Conservation (phyloP, 768 basidiomycete genomes). For the Amanita muscaria region DNA sequence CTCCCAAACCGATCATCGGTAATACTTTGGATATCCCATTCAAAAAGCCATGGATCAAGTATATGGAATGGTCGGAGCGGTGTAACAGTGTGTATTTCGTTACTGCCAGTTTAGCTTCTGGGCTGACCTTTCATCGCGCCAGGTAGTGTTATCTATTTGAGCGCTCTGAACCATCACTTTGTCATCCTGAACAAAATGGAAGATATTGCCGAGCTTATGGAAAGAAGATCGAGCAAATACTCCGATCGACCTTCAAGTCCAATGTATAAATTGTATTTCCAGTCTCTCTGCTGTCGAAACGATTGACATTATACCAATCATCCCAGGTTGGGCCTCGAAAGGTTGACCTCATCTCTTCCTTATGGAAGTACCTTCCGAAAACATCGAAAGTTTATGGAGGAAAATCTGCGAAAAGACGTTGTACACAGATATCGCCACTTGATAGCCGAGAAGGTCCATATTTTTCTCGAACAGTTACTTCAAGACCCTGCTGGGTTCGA, state of each 20-base stretch:
- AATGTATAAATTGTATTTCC: background rate
- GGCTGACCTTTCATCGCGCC: background rate
- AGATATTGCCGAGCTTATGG: background rate
- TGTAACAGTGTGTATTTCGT: background rate
- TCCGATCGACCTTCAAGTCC: background rate
- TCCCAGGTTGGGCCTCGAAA: background rate
- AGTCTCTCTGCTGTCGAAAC: no score
- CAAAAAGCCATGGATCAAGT: slow-evolving; percentile 2
- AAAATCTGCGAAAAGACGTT: background rate
- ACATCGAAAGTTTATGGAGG: background rate
- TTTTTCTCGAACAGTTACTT: background rate
- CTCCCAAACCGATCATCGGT: background rate
- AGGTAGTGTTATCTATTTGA: background rate
- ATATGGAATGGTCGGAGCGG: background rate
- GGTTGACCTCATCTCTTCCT: background rate
- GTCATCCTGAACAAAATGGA: slow-evolving; percentile 1
- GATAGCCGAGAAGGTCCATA: background rate
- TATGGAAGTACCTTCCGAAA: background rate
- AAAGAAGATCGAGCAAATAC: background rate
- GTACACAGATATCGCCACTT: background rate
- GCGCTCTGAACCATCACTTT: background rate
- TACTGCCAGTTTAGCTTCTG: background rate
- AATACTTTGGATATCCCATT: slow-evolving; percentile 1
- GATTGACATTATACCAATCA: no score
- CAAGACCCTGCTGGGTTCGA: background rate